Base-by-base conservation (phyloP, 2,329 filamentous ascomycete species). In the Setomelanomma holmii region DNA sequence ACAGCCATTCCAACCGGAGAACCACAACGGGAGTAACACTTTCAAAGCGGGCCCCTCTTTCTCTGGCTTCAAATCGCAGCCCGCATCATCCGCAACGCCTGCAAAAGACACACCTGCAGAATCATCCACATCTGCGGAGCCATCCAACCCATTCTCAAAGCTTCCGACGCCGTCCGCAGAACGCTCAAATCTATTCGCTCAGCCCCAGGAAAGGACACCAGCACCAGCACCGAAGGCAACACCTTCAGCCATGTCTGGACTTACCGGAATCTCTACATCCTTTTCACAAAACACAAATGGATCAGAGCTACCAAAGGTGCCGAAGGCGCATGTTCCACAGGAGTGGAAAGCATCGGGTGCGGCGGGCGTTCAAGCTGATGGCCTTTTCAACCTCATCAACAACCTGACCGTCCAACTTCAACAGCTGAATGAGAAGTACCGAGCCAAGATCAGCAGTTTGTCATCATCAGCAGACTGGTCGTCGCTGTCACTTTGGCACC, bases 401-500 rank as follows among this genome's bases (percentile, higher is more conserved):
- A 59, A 65, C 4, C 43, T 67, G 41, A 54, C 55, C 16, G 40
- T 51, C 3, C 60, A 69, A 42, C 64, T 74, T 6, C 59, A 58
- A 22, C 40, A 59, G 19, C 46, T 74, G 51, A 74, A 74, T 30
- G 46, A 63, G 24, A 58, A 56, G 20, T 73, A 66, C 47, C 56
- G 61, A n/a, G 53, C 61, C 12, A 67, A 67, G 45, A 27, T 73
- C 14, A 60, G 21, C 22, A 65, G 40, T 14, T 51, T 67, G n/a
- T 53, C 68, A 17, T 33, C 52, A 2, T 53, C 51, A 11, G 65
- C 69, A 19, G 70, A 74, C 50, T 73, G 70, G 70, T 60, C 64
- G 5, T 45, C 59, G 1, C 34, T 74, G 19, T 72, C 69, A 11
- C 51, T 58, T 6, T 74, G 68, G 67, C 71, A 74, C 49, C 50